Base-by-base conservation (phyloP, 2,329 filamentous ascomycete species). In the Blumeria graminis region DNA sequence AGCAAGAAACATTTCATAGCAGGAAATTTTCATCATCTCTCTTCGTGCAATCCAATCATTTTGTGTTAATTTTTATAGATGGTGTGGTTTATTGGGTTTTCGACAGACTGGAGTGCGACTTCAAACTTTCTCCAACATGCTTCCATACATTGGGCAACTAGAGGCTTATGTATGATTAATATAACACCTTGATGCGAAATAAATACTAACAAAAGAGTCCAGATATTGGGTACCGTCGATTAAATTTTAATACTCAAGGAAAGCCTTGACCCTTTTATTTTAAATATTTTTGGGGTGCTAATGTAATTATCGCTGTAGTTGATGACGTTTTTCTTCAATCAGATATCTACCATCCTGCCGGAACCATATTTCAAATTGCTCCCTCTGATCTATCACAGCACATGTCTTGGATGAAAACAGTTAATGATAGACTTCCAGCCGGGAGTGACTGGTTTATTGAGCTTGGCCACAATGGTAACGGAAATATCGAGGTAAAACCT, bases 101-200 rank as follows among this genome's bases (percentile, higher is more conserved):
- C 68, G 10, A 67, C 67, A 22, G 68, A 69, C 55, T 71, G 69
- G 70, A 68, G 64, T 58, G 61, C 71, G 13, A 73, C 76, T 1
- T 77, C 74, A 61, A 78, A 72, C 65, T 77, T 72, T 62, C 65
- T 80, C 53, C 77, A 80, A 65, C 78, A 81, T 65, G 71, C 77
- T 10, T 80, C 75, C 71, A 80, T 81, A 58, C 73, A 73, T 61
- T 81, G 77, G 77, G 64, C 78, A 36, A 80, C 78, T 5, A 71
- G 76, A 59, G 77, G 78, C 39, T 65, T 80, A 8, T 75, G 60
- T 61, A 58, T 41, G 58, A n/a, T 56, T 35, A 28, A 5, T 35
- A 14, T 36, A 50, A 34, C 55, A 28, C 13, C 16, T 16, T 48
- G 45, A 48, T 18, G 14, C 6, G 32, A 48, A 28, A 48, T 28